Evolutionary conservation across 2,329 filamentous ascomycete species (phyloP), one percentile per base, ranked within the genome.

Genomic region (Fonsecaea monophora): DNA sequence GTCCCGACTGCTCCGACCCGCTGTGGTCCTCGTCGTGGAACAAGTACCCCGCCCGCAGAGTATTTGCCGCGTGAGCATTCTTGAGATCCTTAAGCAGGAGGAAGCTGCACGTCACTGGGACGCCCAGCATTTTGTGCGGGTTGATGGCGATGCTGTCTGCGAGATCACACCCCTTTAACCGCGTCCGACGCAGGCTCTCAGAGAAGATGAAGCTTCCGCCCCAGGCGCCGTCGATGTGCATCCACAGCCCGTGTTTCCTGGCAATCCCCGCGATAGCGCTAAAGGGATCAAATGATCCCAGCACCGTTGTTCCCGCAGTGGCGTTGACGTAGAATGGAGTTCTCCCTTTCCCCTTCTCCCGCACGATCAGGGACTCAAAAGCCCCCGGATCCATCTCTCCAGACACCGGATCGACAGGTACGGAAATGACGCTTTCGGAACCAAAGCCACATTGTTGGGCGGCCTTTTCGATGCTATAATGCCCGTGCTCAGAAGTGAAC

Each of bases 101-200:
- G 81, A 96, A 97, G 0, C 90, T 94, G 80, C 94, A 98, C 0
- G 94, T 97, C 48, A 96, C 82, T 0, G 95, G 94, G 2, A 92
- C 91, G 66, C 92, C 92, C 76, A 98, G 86, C 95, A 98, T 98
- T 81, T 98, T 98, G 81, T 99, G 95, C 65, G 95, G 94, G 78
- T 96, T 98, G 62, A 97, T 86, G 1, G 93, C 92, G 45, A 98
- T 82, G 13, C 89, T 92, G 78, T 97, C 86, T 9, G 94, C 95
- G 48, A 90, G 84, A 53, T 93, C 84, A 1, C 86, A 82, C 13
- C 94, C 94, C 0, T 81, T 77, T 9, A 98, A 81, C 75, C 92
- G 91, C 62, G 80, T 73, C 54, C 81, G 82, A 53, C 91, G 89
- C 65, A 80, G 80, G n/a, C 83, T 53, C 0, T 64, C 57, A 4